Evolutionary conservation across 192 early-diverging fungal genomes (phyloP), one percentile per base, ranked within the genome.

Genomic region (Coemansia sp.): DNA sequence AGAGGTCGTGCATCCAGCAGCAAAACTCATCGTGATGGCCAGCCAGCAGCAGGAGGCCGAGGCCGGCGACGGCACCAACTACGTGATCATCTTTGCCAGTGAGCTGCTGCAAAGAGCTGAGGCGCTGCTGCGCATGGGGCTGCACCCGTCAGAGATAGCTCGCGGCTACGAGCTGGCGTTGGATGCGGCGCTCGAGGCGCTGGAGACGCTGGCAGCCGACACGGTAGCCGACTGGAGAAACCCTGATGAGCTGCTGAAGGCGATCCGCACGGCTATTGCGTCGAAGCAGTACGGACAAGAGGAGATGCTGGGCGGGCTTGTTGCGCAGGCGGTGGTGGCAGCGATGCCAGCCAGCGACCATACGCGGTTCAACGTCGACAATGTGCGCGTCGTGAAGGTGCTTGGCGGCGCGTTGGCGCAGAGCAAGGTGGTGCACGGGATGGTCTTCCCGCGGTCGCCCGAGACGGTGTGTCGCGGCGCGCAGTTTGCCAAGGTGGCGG

Each of bases 201-300:
- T 98, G 57, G 89, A 92, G 76, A 90, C 84, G 61, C 84, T 98
- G 60, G 71, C 84, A 30, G 84, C 89, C 34, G 93, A 92, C 63
- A 75, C 85, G 45, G 77, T 95, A 36, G 78, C 71, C 53, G 75
- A 77, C 15, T 76, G 73, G 78, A 6, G 10, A 16, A 56, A 75
- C 62, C 72, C 76, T 51, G 83, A 75, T 4, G 88, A 94, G 72
- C 79, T 98, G 35, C 65, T 80, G 30, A 93, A 93, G 83, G 90
- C 91, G 41, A 87, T 97, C 26, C 74, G 76, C 36, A 87, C 93
- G 60, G 89, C 93, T 6, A 90, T 99, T 59, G 90, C 89, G 45
- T 85, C 97, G 16, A 99, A 99, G 88, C 92, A 97, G 87, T 95
- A 93, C 76, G 97, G 97, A 38, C 90, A 98, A 76, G 97, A 98